phyloP scores from a whole-genome alignment of 164 flowering plant species.

The Euptelea pleiosperma region DNA sequence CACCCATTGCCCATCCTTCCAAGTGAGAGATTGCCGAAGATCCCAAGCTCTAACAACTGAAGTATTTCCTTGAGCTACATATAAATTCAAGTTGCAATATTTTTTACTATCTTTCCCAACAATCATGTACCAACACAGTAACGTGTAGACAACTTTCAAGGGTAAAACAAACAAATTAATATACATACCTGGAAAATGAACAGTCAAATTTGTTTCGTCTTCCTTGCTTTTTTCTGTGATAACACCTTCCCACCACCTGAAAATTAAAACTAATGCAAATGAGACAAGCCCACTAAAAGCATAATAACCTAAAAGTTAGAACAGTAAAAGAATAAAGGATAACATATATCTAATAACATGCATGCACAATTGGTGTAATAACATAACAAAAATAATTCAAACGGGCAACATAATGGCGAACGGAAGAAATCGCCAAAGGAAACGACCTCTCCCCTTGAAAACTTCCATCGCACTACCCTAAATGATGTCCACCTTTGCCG shows the following conservation, averaged over 20 bases:
- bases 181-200: constrained; percentile 68
- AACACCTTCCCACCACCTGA: constrained; percentile 94
- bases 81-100: not conserved
- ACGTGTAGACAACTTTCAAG: no score
- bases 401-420: no score
- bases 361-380: no score
- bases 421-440: no score
- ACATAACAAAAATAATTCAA: no score
- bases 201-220: constrained; percentile 61
- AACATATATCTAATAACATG: no score
- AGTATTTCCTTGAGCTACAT: constrained; percentile 65
- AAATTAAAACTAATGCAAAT: constrained; percentile 12
- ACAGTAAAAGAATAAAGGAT: not conserved
- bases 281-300: not conserved
- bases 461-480: no score
- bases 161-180: not conserved
- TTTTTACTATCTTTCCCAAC: not conserved
- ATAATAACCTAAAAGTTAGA: not conserved
- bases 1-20: constrained; percentile 85
- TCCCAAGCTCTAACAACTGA: constrained; percentile 69
- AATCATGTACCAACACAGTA: not conserved
- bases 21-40: constrained; percentile 70
- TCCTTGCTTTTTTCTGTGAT: constrained; percentile 62
- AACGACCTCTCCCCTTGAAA: no score
- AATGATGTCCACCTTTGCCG: no score